Evolutionary conservation across 75 land plant genomes (phyloP).

Genomic region (Selaginella tamariscina): DNA sequence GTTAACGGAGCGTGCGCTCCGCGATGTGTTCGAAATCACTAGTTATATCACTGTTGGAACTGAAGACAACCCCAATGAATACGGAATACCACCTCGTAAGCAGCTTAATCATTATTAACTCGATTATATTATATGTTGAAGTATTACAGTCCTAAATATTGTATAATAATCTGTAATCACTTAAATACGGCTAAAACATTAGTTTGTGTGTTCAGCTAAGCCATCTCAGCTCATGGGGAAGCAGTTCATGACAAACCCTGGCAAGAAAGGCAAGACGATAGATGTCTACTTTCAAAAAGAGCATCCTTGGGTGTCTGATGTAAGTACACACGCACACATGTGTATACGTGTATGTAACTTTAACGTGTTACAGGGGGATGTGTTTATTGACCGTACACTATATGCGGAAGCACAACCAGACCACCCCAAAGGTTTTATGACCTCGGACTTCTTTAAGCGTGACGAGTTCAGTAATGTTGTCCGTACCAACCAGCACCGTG

Average conservation of each 20-base stretch:
- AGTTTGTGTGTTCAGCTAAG: slow-evolving; percentile 12
- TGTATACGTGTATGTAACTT: too few species aligned
- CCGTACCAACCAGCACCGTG: slow-evolving; percentile 34
- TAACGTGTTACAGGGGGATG: slow-evolving; percentile 32
- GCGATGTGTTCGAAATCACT: slow-evolving; percentile 25
- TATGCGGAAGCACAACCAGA: slow-evolving; percentile 25
- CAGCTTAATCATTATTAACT: background rate
- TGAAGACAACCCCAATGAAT: slow-evolving; percentile 23
- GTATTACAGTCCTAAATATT: too few species aligned
- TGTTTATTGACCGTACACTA: slow-evolving; percentile 22
- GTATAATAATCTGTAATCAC: too few species aligned
- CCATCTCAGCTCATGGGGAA: slow-evolving; percentile 20
- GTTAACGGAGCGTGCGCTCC: slow-evolving; percentile 29
- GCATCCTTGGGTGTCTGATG: slow-evolving; percentile 36
- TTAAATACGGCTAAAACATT: background rate
- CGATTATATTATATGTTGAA: too few species aligned
- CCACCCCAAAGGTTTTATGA: slow-evolving; percentile 27
- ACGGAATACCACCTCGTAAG: background rate
- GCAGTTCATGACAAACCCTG: slow-evolving; percentile 17
- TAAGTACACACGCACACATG: too few species aligned
- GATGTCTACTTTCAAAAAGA: slow-evolving; percentile 32
- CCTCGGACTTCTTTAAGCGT: slow-evolving; percentile 32
- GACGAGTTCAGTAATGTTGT: slow-evolving; percentile 27
- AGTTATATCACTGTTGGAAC: slow-evolving; percentile 34
- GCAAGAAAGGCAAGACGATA: slow-evolving; percentile 20